Percentiles rank a stretch among this genome's conserved stretches.
phyloP scores from a whole-genome alignment of 1,284 basidiomycete genomes.

The Ceratobasidium papillatum region DNA sequence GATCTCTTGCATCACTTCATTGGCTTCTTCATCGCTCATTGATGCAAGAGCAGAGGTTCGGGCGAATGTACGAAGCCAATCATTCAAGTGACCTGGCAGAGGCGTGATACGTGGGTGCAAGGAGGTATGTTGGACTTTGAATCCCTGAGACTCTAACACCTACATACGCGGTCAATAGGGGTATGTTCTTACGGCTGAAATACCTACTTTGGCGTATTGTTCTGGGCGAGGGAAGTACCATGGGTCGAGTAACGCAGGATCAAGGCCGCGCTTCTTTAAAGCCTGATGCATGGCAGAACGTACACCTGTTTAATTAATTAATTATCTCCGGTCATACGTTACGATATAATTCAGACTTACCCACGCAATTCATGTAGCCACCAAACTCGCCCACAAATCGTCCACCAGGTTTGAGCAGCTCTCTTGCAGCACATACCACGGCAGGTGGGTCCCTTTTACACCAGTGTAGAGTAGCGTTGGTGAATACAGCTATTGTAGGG shows the following conservation, averaged over 20 bases:
- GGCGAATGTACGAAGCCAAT: slow-evolving; percentile 77
- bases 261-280: slow-evolving; percentile 62
- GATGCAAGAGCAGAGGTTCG: slow-evolving; percentile 64
- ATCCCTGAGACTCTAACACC: slow-evolving; percentile 66
- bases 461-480: slow-evolving; percentile 85
- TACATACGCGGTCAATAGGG: slow-evolving; percentile 48
- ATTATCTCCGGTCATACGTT: background rate
- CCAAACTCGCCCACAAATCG: slow-evolving; percentile 80
- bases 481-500: slow-evolving; percentile 63
- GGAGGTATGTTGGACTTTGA: slow-evolving; percentile 63
- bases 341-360: slow-evolving; percentile 51
- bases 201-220: slow-evolving; percentile 67
- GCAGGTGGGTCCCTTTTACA: slow-evolving; percentile 75
- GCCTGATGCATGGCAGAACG: slow-evolving; percentile 67
- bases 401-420: slow-evolving; percentile 72
- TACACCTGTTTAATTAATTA: slow-evolving; percentile 58
- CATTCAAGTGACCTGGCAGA: slow-evolving; percentile 66
- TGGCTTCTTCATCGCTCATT: slow-evolving; percentile 63
- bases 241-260: slow-evolving; percentile 71
- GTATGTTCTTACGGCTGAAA: background rate
- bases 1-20: slow-evolving; percentile 71
- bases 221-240: slow-evolving; percentile 83
- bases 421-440: slow-evolving; percentile 67
- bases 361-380: slow-evolving; percentile 74
- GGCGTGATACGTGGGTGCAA: slow-evolving; percentile 76